Percentiles rank a stretch among this genome's conserved stretches.
phyloP scores from a whole-genome alignment of 192 early-diverging fungal genomes.

The Coemansia umbellata region DNA sequence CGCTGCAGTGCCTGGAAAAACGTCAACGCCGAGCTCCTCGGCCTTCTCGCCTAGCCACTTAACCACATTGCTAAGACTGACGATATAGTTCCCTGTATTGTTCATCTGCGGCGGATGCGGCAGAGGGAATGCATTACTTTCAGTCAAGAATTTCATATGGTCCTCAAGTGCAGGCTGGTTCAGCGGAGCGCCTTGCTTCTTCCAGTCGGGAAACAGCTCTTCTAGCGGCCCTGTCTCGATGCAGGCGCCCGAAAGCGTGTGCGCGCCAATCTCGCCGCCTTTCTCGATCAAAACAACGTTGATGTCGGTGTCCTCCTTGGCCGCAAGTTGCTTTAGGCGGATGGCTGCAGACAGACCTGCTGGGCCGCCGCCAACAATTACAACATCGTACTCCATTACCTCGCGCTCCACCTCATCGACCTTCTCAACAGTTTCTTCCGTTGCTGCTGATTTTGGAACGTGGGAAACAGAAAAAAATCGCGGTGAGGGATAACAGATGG shows the following conservation, averaged over 20 bases:
- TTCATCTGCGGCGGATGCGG: constrained; percentile 92
- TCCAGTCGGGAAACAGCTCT: constrained; percentile 98
- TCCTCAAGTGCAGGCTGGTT: constrained; percentile 81
- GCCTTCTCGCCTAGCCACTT: constrained; percentile 96
- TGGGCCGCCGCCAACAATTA: constrained; percentile 94
- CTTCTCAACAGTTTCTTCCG: background rate
- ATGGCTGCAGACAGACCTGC: constrained; percentile 95
- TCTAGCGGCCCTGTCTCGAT: constrained; percentile 87
- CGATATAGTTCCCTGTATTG: constrained; percentile 97
- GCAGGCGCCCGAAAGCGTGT: constrained; percentile 94
- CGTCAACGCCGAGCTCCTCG: constrained; percentile 91
- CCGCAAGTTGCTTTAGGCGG: constrained; percentile 86
- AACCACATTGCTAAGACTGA: constrained; percentile 89
- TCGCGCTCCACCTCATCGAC: constrained; percentile 36
- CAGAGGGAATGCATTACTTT: constrained; percentile 71
- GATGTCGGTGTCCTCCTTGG: constrained; percentile 73
- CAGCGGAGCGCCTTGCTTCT: constrained; percentile 90
- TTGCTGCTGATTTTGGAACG: background rate
- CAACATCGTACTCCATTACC: constrained; percentile 90
- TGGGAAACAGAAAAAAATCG: background rate
- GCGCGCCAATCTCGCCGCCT: constrained; percentile 89
- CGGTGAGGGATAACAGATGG: no score
- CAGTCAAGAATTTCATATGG: constrained; percentile 81
- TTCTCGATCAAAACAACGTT: constrained; percentile 93
- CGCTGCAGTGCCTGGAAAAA: constrained; percentile 90